Evolutionary conservation across 495 filamentous ascomycete species (phyloP).

Genomic region (Bacidia rubella): DNA sequence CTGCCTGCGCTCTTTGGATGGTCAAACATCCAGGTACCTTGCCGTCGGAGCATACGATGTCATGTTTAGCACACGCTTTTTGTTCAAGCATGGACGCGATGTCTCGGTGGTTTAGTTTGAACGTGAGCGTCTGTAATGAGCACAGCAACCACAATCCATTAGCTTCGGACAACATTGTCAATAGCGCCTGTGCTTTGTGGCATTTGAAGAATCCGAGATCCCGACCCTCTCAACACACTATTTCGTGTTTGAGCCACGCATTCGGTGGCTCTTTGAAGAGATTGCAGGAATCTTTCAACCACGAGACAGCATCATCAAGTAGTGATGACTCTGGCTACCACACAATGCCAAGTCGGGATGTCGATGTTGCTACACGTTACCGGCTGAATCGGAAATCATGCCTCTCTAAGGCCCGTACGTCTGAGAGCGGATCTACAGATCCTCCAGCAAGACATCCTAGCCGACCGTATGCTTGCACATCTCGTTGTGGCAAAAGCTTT

Average conservation of each 20-base stretch:
- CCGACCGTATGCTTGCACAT: neutral
- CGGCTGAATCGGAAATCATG: neutral
- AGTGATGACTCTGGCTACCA: neutral
- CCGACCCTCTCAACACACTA: neutral
- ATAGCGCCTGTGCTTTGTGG: neutral
- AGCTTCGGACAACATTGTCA: neutral
- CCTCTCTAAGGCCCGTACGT: neutral
- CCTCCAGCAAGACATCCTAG: neutral
- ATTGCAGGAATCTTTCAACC: neutral
- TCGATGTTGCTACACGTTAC: neutral
- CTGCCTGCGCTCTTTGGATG: neutral
- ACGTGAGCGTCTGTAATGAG: neutral
- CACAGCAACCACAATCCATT: neutral
- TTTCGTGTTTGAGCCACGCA: neutral
- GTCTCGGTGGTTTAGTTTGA: neutral
- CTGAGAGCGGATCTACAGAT: neutral
- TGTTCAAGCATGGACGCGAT: neutral
- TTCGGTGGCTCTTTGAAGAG: neutral
- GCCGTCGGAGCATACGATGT: neutral
- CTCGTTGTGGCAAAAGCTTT: neutral
- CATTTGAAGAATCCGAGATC: neutral
- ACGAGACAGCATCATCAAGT: neutral
- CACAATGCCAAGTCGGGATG: neutral
- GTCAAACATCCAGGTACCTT: neutral
- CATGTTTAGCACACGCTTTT: neutral